phyloP scores from a whole-genome alignment of 2,329 filamentous ascomycete genomes.

The Phyllosticta citriasiana region DNA sequence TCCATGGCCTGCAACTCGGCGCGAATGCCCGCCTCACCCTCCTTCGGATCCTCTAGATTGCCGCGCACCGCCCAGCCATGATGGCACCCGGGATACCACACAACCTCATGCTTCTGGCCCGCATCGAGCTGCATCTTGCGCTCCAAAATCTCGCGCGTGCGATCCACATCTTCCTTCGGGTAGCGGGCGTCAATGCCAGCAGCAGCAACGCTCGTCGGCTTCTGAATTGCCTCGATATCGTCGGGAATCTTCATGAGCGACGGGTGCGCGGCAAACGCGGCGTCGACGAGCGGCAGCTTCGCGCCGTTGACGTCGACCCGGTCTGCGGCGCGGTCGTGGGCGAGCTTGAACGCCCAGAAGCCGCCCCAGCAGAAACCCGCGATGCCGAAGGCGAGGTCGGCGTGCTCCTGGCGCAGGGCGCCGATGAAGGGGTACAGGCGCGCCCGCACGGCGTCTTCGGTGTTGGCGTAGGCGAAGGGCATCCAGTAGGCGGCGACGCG shows the following conservation, averaged over 20 bases:
- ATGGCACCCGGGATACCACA: conserved; percentile 26
- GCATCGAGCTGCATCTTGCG: conserved; percentile 21
- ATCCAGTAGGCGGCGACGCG: neutral
- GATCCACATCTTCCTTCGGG: conserved; percentile 21
- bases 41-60: conserved; percentile 21
- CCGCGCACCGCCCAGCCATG: conserved; percentile 30
- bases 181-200: conserved; percentile 19
- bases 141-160: conserved; percentile 22
- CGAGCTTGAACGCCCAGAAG: conserved; percentile 2
- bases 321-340: neutral
- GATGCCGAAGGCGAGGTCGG: conserved; percentile 16
- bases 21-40: conserved; percentile 22
- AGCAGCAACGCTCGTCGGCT: conserved; percentile 26
- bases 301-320: neutral
- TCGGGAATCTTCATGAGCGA: conserved; percentile 22
- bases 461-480: conserved; percentile 1
- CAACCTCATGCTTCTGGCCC: conserved; percentile 20
- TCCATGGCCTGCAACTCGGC: conserved; percentile 28
- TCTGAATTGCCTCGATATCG: conserved; percentile 24
- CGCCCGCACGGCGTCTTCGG: neutral
- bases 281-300: conserved; percentile 15
- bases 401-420: conserved; percentile 19
- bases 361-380: conserved; percentile 27
- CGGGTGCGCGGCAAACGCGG: conserved; percentile 27
- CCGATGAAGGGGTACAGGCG: conserved; percentile 1